Evolutionary conservation across 768 basidiomycete genomes (phyloP), one percentile per base, ranked within the genome.

Genomic region (Suillus fuscotomentosus): DNA sequence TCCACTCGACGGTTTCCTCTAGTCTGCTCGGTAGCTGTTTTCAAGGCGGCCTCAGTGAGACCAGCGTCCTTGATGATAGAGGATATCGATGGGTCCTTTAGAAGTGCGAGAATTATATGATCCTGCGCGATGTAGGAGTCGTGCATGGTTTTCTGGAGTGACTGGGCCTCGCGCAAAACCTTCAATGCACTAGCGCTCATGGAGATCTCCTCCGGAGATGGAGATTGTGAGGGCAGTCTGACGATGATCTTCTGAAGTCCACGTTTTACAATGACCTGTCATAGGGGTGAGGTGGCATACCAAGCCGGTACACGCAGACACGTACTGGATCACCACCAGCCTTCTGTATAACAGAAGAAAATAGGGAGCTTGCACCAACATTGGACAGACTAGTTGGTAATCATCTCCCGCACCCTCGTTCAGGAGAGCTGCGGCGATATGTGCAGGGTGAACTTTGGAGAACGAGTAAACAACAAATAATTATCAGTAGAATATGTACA

Each of bases 61-160:
- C 80, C 80, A 3, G 87, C 86, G 59, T 94, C 92, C 74, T 93
- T 95, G 69, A 97, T 76, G 17, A 95, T 75, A 34, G 83, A 74
- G 15, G 83, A 75, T 63, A 99, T 84, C 3, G 85, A 83, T 1
- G 85, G 62, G 64, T 95, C 92, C 67, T 92, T 88, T 68, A 94
- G 71, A 59, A 98, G 85, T 0, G 93, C 94, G 31, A 95, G 87
- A 34, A 98, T 82, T 57, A 99, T 77, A 73, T 97, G 95, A 66
- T 98, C 95, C 75, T 96, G 92, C 0, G 95, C 95, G 64, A 99
- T 90, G 76, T 93, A 97, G 2, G 89, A 89, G 75, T 96, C 95
- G 72, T 91, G 89, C 89, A 90, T 91, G 6, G 81, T 89, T 80
- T 93, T 94, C 72, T 91, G 90, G 31, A 92, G 77, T 14, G 80